These are phyloP conservation scores for Flaveria brownii DNA, from an alignment of 129 eudicot genomes.

Conservation along the genomic window DNA sequence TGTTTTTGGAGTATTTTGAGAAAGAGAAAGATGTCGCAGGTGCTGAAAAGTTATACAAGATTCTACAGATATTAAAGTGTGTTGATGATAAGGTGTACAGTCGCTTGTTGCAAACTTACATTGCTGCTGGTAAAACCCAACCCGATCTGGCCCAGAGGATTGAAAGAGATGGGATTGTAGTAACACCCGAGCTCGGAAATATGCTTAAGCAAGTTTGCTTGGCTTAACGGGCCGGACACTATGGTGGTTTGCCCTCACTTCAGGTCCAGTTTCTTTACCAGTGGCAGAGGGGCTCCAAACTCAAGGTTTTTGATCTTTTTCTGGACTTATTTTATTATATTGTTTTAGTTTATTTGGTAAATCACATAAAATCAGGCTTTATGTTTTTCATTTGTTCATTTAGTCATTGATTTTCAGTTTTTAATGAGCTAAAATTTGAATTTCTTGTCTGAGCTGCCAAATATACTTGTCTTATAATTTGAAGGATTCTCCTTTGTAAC, in stretches of 20 bases:
- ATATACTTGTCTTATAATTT: not conserved
- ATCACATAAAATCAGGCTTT: not conserved
- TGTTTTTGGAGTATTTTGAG: conserved; percentile 44
- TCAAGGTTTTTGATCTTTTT: not conserved
- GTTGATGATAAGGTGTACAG: conserved; percentile 48
- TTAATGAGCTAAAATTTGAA: not conserved
- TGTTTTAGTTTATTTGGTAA: not conserved
- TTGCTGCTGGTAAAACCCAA: conserved; percentile 47
- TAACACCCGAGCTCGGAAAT: conserved; percentile 46
- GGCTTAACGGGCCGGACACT: not conserved
- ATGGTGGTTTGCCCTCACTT: not conserved
- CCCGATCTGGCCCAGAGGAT: conserved; percentile 52
- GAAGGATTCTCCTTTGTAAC: not conserved
- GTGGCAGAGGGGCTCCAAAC: not conserved
- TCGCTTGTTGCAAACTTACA: conserved; percentile 50
- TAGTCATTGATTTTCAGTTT: conserved; percentile 3
- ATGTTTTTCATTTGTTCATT: not conserved
- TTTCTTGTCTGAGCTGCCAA: not conserved
- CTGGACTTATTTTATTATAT: not conserved
- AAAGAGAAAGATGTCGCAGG: conserved; percentile 50
- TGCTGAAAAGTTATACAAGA: conserved; percentile 53
- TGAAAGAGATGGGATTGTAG: conserved; percentile 44
- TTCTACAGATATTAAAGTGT: conserved; percentile 45
- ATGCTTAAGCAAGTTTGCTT: conserved; percentile 54
- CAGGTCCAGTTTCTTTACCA: not conserved